phyloP scores from a whole-genome alignment of 768 basidiomycete species.

The Gelatoporia subvermispora region DNA sequence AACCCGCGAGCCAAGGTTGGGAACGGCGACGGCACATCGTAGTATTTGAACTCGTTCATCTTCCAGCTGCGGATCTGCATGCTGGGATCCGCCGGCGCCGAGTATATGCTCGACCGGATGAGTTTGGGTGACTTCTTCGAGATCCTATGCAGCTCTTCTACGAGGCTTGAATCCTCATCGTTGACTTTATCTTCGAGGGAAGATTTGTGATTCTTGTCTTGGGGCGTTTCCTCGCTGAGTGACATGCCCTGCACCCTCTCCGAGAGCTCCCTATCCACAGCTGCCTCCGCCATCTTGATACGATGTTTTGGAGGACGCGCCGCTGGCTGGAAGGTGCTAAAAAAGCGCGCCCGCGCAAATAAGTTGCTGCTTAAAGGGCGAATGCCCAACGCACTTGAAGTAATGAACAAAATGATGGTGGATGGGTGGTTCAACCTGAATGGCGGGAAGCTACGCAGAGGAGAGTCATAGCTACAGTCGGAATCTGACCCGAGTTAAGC shows the following conservation, averaged over 20 bases:
- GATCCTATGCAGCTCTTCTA: slow-evolving; percentile 47
- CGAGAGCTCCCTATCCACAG: background rate
- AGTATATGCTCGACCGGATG: slow-evolving; percentile 52
- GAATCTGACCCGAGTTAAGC: too few species aligned
- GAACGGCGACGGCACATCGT: slow-evolving; percentile 83
- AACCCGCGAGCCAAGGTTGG: slow-evolving; percentile 93
- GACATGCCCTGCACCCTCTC: too few species aligned
- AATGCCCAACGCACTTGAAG: too few species aligned
- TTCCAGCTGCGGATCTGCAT: slow-evolving; percentile 82
- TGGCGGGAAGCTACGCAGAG: too few species aligned
- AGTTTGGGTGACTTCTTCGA: slow-evolving; percentile 59
- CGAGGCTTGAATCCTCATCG: slow-evolving; percentile 52
- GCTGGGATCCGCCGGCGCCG: slow-evolving; percentile 50
- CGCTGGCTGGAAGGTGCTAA: background rate
- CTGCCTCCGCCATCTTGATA: slow-evolving; percentile 4
- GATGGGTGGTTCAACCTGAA: too few species aligned
- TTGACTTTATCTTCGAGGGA: slow-evolving; percentile 1
- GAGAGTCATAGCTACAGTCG: too few species aligned
- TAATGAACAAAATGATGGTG: too few species aligned
- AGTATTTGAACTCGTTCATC: slow-evolving; percentile 97
- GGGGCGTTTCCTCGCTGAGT: background rate
- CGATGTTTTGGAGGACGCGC: background rate
- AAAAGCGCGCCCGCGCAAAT: too few species aligned
- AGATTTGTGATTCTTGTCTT: slow-evolving; percentile 2
- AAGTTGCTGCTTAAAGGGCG: too few species aligned